A percentile compares a stretch with the other conserved stretches of the same genome.
Evolutionary conservation across 345 rosid species (phyloP).

Genomic region (Psidium guajava): DNA sequence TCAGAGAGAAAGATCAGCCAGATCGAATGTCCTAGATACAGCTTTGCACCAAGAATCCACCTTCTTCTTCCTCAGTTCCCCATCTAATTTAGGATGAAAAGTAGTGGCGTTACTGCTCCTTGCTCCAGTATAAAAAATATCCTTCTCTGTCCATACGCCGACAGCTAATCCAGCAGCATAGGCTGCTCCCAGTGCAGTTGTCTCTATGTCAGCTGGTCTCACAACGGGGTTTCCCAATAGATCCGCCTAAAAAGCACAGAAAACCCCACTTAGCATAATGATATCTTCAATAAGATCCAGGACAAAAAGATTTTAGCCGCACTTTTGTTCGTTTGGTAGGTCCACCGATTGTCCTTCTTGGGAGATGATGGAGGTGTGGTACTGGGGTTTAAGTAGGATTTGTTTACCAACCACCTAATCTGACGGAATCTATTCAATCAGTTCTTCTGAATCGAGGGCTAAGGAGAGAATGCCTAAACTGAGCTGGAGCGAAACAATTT

Average conservation of each 20-base stretch:
- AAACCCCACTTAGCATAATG: neutral
- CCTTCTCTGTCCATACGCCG: constrained; percentile 71
- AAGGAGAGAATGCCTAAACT: neutral
- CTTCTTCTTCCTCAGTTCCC: constrained; percentile 55
- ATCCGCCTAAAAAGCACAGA: constrained; percentile 47
- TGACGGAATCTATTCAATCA: neutral
- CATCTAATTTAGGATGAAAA: constrained; percentile 43
- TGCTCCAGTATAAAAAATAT: constrained; percentile 45
- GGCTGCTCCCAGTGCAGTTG: constrained; percentile 94
- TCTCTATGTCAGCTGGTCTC: constrained; percentile 80
- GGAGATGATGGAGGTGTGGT: neutral
- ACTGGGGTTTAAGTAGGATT: neutral
- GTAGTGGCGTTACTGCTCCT: constrained; percentile 26
- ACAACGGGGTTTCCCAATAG: constrained; percentile 81
- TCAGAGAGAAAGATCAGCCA: constrained; percentile 67
- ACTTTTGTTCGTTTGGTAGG: neutral
- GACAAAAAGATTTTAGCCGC: neutral
- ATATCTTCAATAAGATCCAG: neutral
- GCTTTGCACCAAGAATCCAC: constrained; percentile 85
- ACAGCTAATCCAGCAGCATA: constrained; percentile 91
- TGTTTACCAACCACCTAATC: neutral
- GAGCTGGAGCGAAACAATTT: neutral
- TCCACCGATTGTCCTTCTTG: neutral
- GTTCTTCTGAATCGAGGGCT: neutral
- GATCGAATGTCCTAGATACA: constrained; percentile 56